These are phyloP conservation scores for Debaryomyces prosopidis DNA, from an alignment of 805 yeast species.

Conservation along the genomic window DNA sequence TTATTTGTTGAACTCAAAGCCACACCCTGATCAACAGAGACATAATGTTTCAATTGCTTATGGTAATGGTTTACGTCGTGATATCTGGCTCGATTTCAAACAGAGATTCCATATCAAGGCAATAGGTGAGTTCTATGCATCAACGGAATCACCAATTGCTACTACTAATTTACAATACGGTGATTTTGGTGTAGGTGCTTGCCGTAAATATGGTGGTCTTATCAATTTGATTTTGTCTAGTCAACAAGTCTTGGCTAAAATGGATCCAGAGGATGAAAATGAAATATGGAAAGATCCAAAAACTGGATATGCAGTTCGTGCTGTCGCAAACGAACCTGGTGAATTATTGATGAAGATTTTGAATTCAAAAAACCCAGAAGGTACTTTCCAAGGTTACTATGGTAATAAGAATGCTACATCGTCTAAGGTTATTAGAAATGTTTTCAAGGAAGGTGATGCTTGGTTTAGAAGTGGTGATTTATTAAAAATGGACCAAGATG, in stretches of 20 bases:
- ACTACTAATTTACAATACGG: constrained; percentile 79
- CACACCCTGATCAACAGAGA: constrained; percentile 61
- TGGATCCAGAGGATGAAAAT: constrained; percentile 80
- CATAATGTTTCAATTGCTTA: constrained; percentile 71
- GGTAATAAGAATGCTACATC: constrained; percentile 79
- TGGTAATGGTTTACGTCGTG: constrained; percentile 89
- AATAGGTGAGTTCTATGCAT: constrained; percentile 90
- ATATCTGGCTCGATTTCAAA: constrained; percentile 84
- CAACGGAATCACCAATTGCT: constrained; percentile 91
- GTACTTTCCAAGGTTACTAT: constrained; percentile 85
- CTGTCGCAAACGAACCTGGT: constrained; percentile 71
- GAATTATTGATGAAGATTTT: constrained; percentile 79
- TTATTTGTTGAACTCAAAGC: constrained; percentile 67
- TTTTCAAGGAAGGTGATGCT: constrained; percentile 84
- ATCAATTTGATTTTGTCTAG: constrained; percentile 51
- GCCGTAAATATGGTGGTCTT: constrained; percentile 72
- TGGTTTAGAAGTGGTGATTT: constrained; percentile 90
- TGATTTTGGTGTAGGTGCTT: constrained; percentile 82
- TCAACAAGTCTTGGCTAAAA: constrained; percentile 63
- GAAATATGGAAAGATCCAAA: constrained; percentile 67
- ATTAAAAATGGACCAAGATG: constrained; percentile 64
- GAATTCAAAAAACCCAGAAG: constrained; percentile 61
- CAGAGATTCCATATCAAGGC: constrained; percentile 69
- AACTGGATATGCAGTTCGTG: constrained; percentile 58
- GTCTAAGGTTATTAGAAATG: constrained; percentile 71